Evolutionary conservation across 345 rosid species (phyloP).

Genomic region (Eucalyptus urophylla): DNA sequence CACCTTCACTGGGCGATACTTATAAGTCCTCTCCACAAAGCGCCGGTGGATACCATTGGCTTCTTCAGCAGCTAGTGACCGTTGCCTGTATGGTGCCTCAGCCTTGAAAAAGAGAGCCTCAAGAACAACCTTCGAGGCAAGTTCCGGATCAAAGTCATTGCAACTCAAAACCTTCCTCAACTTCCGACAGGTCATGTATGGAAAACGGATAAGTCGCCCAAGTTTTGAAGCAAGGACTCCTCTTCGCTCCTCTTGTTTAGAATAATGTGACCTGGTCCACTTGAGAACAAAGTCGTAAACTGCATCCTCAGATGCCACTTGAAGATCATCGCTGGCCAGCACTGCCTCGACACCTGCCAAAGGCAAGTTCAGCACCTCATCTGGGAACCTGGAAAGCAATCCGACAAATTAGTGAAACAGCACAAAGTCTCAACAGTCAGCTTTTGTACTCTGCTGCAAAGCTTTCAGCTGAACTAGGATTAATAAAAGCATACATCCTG

Average conservation of each 20-base stretch:
- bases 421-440: not conserved
- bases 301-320: constrained; percentile 60
- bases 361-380: constrained; percentile 68
- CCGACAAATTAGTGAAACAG: not conserved
- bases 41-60: constrained; percentile 11
- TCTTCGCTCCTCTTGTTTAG: constrained; percentile 51
- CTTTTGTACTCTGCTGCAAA: not conserved
- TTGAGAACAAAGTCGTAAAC: constrained; percentile 56
- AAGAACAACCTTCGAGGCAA: constrained; percentile 48
- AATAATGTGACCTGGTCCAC: constrained; percentile 66
- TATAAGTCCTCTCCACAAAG: constrained; percentile 68
- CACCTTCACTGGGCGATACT: constrained; percentile 56
- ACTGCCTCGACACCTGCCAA: constrained; percentile 74
- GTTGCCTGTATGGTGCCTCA: constrained; percentile 41
- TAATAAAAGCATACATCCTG: not conserved
- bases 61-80: constrained; percentile 31
- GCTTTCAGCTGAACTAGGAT: not conserved
- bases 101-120: constrained; percentile 80
- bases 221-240: constrained; percentile 43
- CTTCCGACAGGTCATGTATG: constrained; percentile 62
- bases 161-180: constrained; percentile 61
- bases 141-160: constrained; percentile 46
- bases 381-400: constrained; percentile 32
- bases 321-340: constrained; percentile 55
- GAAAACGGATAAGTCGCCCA: constrained; percentile 57